Evolutionary conservation across 208 protist species (phyloP).

Genomic region (Wallacemonas sp.): DNA sequence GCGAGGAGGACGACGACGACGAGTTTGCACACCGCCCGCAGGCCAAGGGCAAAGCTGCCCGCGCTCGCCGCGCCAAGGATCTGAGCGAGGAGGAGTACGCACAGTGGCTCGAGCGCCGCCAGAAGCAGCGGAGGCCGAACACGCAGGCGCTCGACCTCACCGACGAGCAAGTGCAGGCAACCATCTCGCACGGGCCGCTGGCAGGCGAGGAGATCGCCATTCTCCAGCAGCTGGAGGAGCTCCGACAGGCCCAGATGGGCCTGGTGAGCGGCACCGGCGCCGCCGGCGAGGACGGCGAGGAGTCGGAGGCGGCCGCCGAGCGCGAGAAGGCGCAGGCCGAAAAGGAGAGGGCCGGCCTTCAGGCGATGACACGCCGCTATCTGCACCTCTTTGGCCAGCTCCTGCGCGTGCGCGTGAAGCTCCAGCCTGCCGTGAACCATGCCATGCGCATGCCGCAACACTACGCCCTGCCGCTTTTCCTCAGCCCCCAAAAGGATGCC

Average conservation of each 20-base stretch:
- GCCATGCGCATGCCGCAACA: constrained; percentile 78
- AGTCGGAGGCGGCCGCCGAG: constrained; percentile 14
- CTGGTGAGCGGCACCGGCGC: constrained; percentile 19
- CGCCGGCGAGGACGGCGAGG: constrained; percentile 17
- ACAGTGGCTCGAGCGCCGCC: constrained; percentile 58
- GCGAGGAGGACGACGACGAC: constrained; percentile 8
- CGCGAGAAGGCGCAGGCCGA: constrained; percentile 18
- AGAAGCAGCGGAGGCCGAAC: constrained; percentile 25
- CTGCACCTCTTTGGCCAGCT: constrained; percentile 78
- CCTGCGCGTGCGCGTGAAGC: constrained; percentile 65
- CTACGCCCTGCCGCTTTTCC: constrained; percentile 66
- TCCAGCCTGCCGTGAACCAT: constrained; percentile 69
- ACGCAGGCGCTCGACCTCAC: constrained; percentile 6
- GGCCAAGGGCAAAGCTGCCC: neutral
- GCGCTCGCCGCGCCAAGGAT: constrained; percentile 39
- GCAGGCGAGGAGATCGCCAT: constrained; percentile 38
- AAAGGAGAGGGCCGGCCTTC: constrained; percentile 28
- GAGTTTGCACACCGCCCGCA: neutral
- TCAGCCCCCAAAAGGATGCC: constrained; percentile 13
- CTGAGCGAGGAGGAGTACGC: constrained; percentile 78
- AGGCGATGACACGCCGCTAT: constrained; percentile 49
- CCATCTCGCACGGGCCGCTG: constrained; percentile 1
- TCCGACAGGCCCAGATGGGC: constrained; percentile 39
- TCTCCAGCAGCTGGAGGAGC: constrained; percentile 43
- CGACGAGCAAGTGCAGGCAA: constrained; percentile 10